phyloP scores from a whole-genome alignment of 768 basidiomycete species.

The Porpolomopsis calyptriformis region DNA sequence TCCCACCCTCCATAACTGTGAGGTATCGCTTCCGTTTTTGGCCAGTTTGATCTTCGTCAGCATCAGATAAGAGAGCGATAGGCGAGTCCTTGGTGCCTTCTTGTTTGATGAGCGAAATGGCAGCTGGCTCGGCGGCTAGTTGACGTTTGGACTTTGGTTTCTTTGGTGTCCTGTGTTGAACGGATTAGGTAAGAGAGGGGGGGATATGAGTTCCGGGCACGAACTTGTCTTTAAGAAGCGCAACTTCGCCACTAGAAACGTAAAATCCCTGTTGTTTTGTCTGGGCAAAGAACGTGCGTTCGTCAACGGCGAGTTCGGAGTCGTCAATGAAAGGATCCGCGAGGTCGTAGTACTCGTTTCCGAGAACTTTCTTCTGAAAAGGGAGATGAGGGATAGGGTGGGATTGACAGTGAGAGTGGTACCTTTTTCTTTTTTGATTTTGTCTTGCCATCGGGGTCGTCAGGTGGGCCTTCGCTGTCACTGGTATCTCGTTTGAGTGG shows the following conservation, averaged over 20 bases:
- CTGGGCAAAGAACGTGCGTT: constrained; percentile 82
- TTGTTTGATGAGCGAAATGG: constrained; percentile 12
- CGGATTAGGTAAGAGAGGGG: constrained; percentile 12
- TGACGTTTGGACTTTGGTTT: constrained; percentile 62
- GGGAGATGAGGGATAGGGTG: too few species aligned
- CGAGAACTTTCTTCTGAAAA: not conserved
- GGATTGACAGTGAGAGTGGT: not conserved
- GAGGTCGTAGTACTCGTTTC: constrained; percentile 77
- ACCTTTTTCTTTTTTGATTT: constrained; percentile 27
- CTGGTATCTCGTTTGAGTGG: constrained; percentile 37
- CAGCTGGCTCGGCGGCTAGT: constrained; percentile 12
- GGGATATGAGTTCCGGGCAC: constrained; percentile 12
- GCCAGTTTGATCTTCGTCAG: constrained; percentile 22
- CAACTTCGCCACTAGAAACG: constrained; percentile 81
- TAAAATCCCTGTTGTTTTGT: constrained; percentile 92
- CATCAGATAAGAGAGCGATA: constrained; percentile 34
- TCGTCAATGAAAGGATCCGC: constrained; percentile 96
- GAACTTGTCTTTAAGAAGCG: constrained; percentile 68
- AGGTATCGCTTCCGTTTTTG: constrained; percentile 47
- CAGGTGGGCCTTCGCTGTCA: constrained; percentile 42
- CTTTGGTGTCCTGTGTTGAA: constrained; percentile 42
- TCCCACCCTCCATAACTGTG: constrained; percentile 46
- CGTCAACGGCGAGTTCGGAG: constrained; percentile 82
- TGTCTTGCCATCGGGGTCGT: constrained; percentile 28
- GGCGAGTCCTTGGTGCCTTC: constrained; percentile 38